A percentile compares a stretch with the other conserved stretches of the same genome.
These are phyloP conservation scores for Gossypium davidsonii DNA, from an alignment of 441 rosid species.

Conservation along the genomic window DNA sequence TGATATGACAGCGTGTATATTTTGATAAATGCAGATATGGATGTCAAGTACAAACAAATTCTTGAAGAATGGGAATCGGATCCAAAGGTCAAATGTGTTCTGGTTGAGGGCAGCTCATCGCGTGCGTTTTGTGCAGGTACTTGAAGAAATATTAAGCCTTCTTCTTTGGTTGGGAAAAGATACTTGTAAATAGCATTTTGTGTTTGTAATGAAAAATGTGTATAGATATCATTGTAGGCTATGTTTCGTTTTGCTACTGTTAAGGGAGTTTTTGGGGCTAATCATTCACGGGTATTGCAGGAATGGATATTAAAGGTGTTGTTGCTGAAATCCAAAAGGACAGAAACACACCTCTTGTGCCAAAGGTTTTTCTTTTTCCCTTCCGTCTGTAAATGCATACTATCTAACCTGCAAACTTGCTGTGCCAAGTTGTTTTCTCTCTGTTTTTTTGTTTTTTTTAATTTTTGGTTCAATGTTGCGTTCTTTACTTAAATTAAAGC, in stretches of 20 bases:
- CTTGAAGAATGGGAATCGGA: constrained; percentile 91
- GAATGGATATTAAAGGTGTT: constrained; percentile 95
- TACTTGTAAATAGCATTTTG: background rate
- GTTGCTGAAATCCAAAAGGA: constrained; percentile 81
- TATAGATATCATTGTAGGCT: background rate
- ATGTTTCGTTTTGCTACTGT: background rate
- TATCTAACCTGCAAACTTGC: background rate
- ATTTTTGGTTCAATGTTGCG: background rate
- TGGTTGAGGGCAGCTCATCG: constrained; percentile 64
- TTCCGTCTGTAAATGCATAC: background rate
- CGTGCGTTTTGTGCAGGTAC: constrained; percentile 82
- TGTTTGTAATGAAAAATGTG: background rate
- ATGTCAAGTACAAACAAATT: constrained; percentile 52
- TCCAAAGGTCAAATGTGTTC: constrained; percentile 69
- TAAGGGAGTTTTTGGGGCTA: constrained; percentile 25
- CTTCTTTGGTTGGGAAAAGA: background rate
- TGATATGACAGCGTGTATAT: background rate
- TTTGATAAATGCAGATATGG: constrained; percentile 59
- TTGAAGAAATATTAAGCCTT: background rate
- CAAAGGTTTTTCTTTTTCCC: constrained; percentile 48
- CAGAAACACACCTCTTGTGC: constrained; percentile 73
- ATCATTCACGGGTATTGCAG: constrained; percentile 47
- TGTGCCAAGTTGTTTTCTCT: background rate
- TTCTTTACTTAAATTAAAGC: background rate
- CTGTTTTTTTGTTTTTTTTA: background rate